Evolutionary conservation across 2,329 filamentous ascomycete species (phyloP).

Genomic region (Colletotrichum sp.): DNA sequence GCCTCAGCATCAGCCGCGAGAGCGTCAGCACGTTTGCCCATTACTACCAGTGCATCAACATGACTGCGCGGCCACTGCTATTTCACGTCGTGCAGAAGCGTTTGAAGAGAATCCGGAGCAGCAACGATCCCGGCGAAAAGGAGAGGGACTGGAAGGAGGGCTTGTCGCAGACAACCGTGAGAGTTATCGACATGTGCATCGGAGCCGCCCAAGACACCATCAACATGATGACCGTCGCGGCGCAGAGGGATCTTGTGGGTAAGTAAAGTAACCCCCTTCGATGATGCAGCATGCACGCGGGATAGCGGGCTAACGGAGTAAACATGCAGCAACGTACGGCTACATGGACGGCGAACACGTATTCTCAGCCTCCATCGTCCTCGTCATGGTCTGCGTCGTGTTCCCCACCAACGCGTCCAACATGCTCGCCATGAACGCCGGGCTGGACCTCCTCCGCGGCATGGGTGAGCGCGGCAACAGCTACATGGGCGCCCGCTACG

Average conservation of each 20-base stretch:
- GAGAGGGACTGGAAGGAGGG: constrained; percentile 23
- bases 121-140: constrained; percentile 1
- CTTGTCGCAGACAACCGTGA: constrained; percentile 34
- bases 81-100: constrained; percentile 33
- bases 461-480: constrained; percentile 60
- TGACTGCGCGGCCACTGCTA: constrained; percentile 33
- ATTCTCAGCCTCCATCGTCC: constrained; percentile 33
- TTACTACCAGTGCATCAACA: constrained; percentile 40
- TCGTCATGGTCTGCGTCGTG: constrained; percentile 43
- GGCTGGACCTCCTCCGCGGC: constrained; percentile 48
- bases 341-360: constrained; percentile 38
- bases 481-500: constrained; percentile 45
- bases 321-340: constrained; percentile 29
- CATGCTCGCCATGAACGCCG: constrained; percentile 47
- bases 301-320: constrained; percentile 17
- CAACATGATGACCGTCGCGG: constrained; percentile 26
- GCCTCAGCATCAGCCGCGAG: constrained; percentile 51
- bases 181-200: constrained; percentile 36
- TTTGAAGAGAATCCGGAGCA: constrained; percentile 23
- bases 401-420: constrained; percentile 51
- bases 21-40: constrained; percentile 42
- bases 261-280: constrained; percentile 27
- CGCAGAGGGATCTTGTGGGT: constrained; percentile 50
- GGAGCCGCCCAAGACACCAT: constrained; percentile 32
- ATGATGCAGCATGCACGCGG: not conserved